These are phyloP conservation scores for Calonectria crousiana DNA, from an alignment of 2,329 filamentous ascomycete genomes.

Conservation along the genomic window DNA sequence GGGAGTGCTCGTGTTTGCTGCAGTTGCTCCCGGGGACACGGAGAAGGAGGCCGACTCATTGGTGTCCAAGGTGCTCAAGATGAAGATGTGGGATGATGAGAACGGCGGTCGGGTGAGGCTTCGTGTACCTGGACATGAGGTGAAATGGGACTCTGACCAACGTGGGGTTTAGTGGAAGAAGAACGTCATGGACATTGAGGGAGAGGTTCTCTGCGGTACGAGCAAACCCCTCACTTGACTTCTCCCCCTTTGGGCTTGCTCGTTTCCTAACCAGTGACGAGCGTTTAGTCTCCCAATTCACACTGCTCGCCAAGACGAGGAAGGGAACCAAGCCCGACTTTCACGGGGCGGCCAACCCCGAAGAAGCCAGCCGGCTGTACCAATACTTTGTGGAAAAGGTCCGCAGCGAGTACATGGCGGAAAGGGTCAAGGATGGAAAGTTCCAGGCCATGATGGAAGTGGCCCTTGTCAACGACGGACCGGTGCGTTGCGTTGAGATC, in stretches of 20 bases:
- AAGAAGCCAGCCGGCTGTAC: constrained; percentile 85
- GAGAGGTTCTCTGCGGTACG: constrained; percentile 93
- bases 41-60: constrained; percentile 87
- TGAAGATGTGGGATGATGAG: constrained; percentile 92
- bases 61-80: constrained; percentile 87
- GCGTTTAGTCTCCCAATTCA: constrained; percentile 92
- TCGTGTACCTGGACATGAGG: not conserved
- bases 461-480: constrained; percentile 87
- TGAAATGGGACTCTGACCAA: constrained; percentile 27
- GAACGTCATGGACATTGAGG: constrained; percentile 87
- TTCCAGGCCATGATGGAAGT: constrained; percentile 99
- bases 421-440: constrained; percentile 91
- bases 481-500: constrained; percentile 58
- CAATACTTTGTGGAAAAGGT: constrained; percentile 85
- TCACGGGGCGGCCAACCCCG: constrained; percentile 84
- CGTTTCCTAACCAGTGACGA: not conserved
- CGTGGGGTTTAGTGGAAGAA: constrained; percentile 79
- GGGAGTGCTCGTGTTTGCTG: constrained; percentile 91
- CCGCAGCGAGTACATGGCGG: constrained; percentile 75
- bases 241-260: not conserved
- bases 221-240: not conserved
- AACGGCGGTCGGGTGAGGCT: constrained; percentile 71
- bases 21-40: constrained; percentile 90
- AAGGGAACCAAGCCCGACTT: constrained; percentile 98
- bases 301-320: constrained; percentile 90